Base-by-base conservation (phyloP, 768 basidiomycete genomes). In the Termitomyces heimii region DNA sequence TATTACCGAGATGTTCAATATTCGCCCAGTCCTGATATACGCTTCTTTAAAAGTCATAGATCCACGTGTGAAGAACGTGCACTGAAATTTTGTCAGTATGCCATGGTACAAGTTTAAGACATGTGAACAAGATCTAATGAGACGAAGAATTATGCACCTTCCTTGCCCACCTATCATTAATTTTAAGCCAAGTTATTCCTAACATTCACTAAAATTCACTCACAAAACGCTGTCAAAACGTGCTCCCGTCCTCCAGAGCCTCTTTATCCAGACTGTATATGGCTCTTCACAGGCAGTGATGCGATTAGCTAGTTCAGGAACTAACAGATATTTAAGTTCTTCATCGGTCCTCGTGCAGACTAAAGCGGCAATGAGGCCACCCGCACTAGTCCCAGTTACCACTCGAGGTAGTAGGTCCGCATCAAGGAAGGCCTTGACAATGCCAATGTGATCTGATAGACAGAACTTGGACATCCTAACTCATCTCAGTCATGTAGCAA, bases 21-120 rank as follows among this genome's bases (percentile, higher is more conserved):
- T 89, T 39, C 96, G 82, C 26, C 96, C 96, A 0, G 97, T 99
- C 63, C 88, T 79, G 66, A 92, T 73, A 65, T 96, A 98, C 1
- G 96, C 96, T 68, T 99, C 97, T 49, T 84, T 84, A 74, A 99
- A 99, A 2, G 96, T 98, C 82, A 92, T 83, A 1, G 92, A 94
- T 3, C 96, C 96, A 58, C 86, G 81, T 8, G 94, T 96, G 69
- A 96, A 98, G 74, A 92, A 99, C 13, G 84, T 76, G 52, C 88
- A 83, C 92, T 94, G 56, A 20, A 40, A 40, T 26, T 48, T 24
- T 5, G 40, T 52, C 31, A 44, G 50, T 35, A 50, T 13, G 26
- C 16, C 43, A 47, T 60, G 39, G 39, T 6, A 53, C 35, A 9
- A 49, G 22, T 20, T 10, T 4, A 10, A 39, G 35, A 18, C 16